Conservation (phyloP, 768 basidiomycete species). For the Sporobolomyces roseus region DNA sequence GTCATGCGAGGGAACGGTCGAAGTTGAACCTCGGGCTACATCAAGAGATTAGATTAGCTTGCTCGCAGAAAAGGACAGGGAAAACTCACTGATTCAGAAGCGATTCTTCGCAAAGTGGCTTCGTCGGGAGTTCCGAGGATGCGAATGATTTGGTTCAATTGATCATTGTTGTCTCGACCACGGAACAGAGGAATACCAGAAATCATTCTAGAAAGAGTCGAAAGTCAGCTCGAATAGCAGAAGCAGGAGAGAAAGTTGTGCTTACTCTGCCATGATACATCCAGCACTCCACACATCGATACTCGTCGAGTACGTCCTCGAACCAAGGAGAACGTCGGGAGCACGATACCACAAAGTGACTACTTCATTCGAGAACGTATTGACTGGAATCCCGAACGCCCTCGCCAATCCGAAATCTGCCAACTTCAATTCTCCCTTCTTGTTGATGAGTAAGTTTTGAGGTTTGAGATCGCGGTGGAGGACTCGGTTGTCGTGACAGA, state of each 20-base stretch:
- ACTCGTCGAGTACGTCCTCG: constrained; percentile 92
- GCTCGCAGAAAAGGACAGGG: too few relatives aligned
- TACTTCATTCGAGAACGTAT: constrained; percentile 99
- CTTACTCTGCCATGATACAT: constrained; percentile 87
- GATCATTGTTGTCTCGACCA: constrained; percentile 94
- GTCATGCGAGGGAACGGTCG: constrained; percentile 85
- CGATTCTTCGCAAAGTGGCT: constrained; percentile 78
- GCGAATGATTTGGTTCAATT: constrained; percentile 94
- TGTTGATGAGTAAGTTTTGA: constrained; percentile 94
- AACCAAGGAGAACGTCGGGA: constrained; percentile 93
- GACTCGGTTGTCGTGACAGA: constrained; percentile 97
- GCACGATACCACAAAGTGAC: constrained; percentile 99
- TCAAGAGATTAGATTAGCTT: too few relatives aligned
- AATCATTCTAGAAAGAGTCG: constrained; percentile 62
- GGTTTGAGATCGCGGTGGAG: constrained; percentile 97
- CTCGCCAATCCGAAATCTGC: constrained; percentile 97
- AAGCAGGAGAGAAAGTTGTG: neutral
- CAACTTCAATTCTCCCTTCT: constrained; percentile 92
- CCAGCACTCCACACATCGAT: constrained; percentile 99
- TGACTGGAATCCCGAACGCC: constrained; percentile 97
- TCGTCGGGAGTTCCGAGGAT: constrained; percentile 94
- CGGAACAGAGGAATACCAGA: constrained; percentile 93
- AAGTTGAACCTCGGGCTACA: constrained; percentile 71
- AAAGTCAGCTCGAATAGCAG: neutral
- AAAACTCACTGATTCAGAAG: constrained; percentile 62